phyloP scores from a whole-genome alignment of 192 early-diverging fungal genomes.

The Coemansia sp. region DNA sequence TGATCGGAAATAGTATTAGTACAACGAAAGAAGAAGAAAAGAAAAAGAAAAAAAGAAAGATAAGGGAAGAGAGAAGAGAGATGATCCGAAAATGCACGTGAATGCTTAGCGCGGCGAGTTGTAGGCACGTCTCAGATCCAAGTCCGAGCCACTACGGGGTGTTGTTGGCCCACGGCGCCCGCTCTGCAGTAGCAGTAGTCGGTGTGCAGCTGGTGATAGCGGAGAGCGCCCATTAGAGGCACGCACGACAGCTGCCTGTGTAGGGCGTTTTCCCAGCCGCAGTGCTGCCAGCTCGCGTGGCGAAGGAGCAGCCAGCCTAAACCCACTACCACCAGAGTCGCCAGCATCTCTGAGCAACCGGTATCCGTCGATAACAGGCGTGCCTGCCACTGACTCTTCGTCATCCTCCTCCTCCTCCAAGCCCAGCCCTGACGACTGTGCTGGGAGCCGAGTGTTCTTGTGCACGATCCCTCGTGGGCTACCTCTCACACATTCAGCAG shows the following conservation, averaged over 20 bases:
- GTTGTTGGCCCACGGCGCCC: background rate
- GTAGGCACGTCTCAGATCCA: slow-evolving; percentile 25
- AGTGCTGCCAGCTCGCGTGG: slow-evolving; percentile 26
- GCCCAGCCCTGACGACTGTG: background rate
- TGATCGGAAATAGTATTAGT: slow-evolving; percentile 20
- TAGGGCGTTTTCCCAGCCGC: slow-evolving; percentile 8
- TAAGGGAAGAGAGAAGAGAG: background rate
- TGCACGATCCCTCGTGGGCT: slow-evolving; percentile 15
- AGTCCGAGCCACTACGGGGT: background rate
- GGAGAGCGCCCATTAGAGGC: background rate
- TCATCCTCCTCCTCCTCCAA: slow-evolving; percentile 8
- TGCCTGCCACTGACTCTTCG: slow-evolving; percentile 20
- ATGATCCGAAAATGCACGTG: slow-evolving; percentile 1
- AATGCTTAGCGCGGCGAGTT: slow-evolving; percentile 35
- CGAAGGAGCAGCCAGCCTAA: slow-evolving; percentile 20
- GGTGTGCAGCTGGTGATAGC: slow-evolving; percentile 44
- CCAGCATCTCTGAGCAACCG: slow-evolving; percentile 25
- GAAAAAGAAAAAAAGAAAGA: background rate
- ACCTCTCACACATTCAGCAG: too few relatives aligned
- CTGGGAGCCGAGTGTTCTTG: slow-evolving; percentile 33
- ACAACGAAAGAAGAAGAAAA: background rate
- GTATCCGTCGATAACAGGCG: slow-evolving; percentile 43
- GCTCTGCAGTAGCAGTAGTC: slow-evolving; percentile 22
- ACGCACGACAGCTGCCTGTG: background rate
- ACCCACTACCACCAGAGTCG: slow-evolving; percentile 2